phyloP scores from a whole-genome alignment of 2,329 filamentous ascomycete genomes.

The Drechslerella stenobrocha region DNA sequence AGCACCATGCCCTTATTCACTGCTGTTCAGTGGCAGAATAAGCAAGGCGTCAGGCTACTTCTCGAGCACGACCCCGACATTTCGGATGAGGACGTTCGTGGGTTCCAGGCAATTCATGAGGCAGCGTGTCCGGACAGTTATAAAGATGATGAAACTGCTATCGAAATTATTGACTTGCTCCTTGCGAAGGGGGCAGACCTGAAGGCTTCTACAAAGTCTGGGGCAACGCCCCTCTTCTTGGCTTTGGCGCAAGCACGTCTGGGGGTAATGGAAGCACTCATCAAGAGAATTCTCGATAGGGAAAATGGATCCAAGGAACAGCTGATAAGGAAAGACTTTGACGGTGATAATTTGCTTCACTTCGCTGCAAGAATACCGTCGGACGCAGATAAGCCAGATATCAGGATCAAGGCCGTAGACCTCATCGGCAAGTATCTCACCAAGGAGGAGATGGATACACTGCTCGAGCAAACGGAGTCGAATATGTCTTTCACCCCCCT shows the following conservation, averaged over 20 bases:
- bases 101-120: conserved; percentile 29
- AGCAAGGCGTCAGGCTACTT: conserved; percentile 42
- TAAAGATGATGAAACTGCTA: conserved; percentile 22
- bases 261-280: conserved; percentile 9
- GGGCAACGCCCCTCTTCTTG: conserved; percentile 22
- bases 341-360: conserved; percentile 34
- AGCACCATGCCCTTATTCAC: conserved; percentile 39
- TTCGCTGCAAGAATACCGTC: not conserved
- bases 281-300: conserved; percentile 11
- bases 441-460: conserved; percentile 13
- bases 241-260: conserved; percentile 12
- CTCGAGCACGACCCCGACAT: conserved; percentile 45
- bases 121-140: conserved; percentile 15
- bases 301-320: conserved; percentile 5
- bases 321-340: conserved; percentile 8
- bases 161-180: conserved; percentile 24
- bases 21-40: conserved; percentile 45
- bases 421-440: conserved; percentile 22
- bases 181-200: conserved; percentile 23
- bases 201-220: conserved; percentile 20
- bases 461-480: conserved; percentile 15
- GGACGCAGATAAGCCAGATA: not conserved
- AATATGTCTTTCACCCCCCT: conserved; percentile 15
- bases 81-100: conserved; percentile 17
- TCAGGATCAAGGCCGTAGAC: not conserved